phyloP scores from a whole-genome alignment of 768 basidiomycete species.

The Russula sp. region DNA sequence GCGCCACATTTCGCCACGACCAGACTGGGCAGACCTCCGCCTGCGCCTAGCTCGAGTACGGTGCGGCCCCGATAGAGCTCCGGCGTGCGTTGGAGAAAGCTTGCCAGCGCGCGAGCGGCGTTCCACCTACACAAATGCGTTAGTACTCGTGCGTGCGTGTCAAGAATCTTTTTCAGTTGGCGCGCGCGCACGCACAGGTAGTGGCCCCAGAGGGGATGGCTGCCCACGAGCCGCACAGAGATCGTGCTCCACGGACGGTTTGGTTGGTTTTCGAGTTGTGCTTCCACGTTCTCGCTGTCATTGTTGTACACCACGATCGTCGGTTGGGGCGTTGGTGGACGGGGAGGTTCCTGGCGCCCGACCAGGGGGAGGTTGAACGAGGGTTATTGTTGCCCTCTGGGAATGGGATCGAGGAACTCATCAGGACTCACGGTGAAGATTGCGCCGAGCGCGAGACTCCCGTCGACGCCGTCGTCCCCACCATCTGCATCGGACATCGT shows the following conservation, averaged over 20 bases:
- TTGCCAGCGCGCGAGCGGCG: slow-evolving; percentile 65
- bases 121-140: slow-evolving; percentile 55
- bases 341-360: slow-evolving; percentile 48
- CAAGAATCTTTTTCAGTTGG: too few species aligned
- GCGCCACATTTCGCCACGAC: slow-evolving; percentile 70
- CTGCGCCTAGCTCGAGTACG: slow-evolving; percentile 90
- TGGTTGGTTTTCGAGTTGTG: too few species aligned
- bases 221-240: slow-evolving; percentile 65
- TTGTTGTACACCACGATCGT: slow-evolving; percentile 44
- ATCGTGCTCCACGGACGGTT: slow-evolving; percentile 34
- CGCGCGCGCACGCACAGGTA: slow-evolving; percentile 45
- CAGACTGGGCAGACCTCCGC: slow-evolving; percentile 83
- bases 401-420: too few species aligned
- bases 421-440: too few species aligned
- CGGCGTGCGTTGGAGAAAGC: slow-evolving; percentile 54
- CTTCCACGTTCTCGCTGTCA: not conserved
- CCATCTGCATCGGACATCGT: too few species aligned
- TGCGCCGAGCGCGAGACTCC: too few species aligned
- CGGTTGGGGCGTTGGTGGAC: slow-evolving; percentile 63
- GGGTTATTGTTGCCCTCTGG: too few species aligned
- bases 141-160: too few species aligned
- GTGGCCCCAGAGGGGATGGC: slow-evolving; percentile 79
- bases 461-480: too few species aligned
- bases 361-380: too few species aligned
- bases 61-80: slow-evolving; percentile 39